Conservation (phyloP, 495 filamentous ascomycete genomes). For the Neurospora sp. region DNA sequence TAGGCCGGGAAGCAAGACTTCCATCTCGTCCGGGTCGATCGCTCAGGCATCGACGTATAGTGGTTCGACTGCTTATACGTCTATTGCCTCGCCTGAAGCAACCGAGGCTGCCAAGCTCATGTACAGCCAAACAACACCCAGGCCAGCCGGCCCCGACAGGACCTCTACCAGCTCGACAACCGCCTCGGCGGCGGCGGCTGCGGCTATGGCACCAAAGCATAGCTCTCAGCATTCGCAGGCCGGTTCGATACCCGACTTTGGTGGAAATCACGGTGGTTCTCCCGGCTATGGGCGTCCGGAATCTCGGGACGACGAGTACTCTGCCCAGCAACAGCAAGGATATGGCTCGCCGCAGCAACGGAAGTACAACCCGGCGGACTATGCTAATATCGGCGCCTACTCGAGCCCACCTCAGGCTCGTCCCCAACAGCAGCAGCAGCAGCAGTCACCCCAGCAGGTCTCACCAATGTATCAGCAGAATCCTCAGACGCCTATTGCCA, state of each 20-base stretch:
- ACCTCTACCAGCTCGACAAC: conserved; percentile 27
- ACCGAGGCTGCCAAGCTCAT: conserved; percentile 42
- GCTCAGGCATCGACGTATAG: conserved; percentile 13
- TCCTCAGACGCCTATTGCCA: conserved; percentile 10
- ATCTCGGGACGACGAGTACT: conserved; percentile 35
- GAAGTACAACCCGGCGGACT: conserved; percentile 63
- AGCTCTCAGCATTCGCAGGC: conserved; percentile 14
- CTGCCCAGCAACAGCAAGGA: conserved; percentile 36
- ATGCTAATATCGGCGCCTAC: conserved; percentile 49
- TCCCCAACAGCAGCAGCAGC: conserved; percentile 30
- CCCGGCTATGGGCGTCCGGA: conserved; percentile 27
- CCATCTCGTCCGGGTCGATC: conserved; percentile 18
- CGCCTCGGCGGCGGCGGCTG: conserved; percentile 37
- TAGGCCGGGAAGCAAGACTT: conserved; percentile 40
- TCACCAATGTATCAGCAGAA: conserved; percentile 14
- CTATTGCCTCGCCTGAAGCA: conserved; percentile 33
- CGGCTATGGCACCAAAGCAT: conserved; percentile 31
- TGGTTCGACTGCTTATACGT: conserved; percentile 22
- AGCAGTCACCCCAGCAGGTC: conserved; percentile 22
- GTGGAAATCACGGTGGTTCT: conserved; percentile 28
- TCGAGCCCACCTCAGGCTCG: conserved; percentile 30
- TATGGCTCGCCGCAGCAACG: conserved; percentile 43
- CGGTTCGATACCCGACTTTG: conserved; percentile 26
- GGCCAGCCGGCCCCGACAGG: conserved; percentile 29
- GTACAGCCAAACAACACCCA: conserved; percentile 40